Conservation (phyloP, 73 alveolate genomes). For the Symbiodinium natans region DNA sequence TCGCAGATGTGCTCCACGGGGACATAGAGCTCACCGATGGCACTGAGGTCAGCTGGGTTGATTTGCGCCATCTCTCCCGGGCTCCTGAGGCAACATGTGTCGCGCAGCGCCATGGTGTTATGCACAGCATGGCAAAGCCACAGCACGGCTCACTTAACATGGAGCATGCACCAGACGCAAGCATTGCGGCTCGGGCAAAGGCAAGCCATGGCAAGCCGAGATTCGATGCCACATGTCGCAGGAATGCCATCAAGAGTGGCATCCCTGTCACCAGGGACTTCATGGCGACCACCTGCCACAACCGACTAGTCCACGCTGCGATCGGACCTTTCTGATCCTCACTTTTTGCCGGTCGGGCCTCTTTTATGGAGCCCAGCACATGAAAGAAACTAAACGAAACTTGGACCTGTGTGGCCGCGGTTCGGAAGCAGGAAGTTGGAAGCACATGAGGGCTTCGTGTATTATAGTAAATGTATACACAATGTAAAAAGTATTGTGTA, state of each 20-base stretch:
- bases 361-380: conserved; percentile 8
- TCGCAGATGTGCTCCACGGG: conserved; percentile 79
- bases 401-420: not conserved
- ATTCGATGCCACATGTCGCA: not conserved
- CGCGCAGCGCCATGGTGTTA: too few relatives aligned
- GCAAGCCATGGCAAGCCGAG: not conserved
- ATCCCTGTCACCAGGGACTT: not conserved
- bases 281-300: not conserved
- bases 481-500: too few relatives aligned
- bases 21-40: conserved; percentile 17
- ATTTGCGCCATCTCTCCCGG: not conserved
- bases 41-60: conserved; percentile 7
- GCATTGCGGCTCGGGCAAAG: too few relatives aligned
- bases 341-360: too few relatives aligned
- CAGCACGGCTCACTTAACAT: not conserved
- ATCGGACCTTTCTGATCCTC: too few relatives aligned
- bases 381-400: not conserved
- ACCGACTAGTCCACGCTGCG: too few relatives aligned
- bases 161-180: too few relatives aligned
- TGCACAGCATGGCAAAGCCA: not conserved
- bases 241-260: conserved; percentile 57
- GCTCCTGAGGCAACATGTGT: not conserved
- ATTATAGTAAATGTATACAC: too few relatives aligned
- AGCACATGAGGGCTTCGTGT: too few relatives aligned
- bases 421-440: not conserved